Percentiles rank a stretch among this genome's conserved stretches.
These are phyloP conservation scores for Tetracladium marchalianum DNA, from an alignment of 495 filamentous ascomycete genomes.

Conservation along the genomic window DNA sequence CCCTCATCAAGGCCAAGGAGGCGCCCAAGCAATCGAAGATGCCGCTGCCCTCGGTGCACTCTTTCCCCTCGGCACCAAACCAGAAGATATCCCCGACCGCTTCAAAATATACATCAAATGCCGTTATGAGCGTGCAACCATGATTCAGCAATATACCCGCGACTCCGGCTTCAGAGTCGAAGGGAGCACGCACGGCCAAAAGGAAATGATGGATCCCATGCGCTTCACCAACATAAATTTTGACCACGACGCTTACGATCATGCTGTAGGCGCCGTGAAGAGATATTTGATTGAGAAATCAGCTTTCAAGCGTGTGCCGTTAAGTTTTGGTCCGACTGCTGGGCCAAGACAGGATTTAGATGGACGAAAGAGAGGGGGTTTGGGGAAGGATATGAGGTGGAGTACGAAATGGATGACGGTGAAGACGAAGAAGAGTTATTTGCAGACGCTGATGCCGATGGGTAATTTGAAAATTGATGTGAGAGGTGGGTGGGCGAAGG, in stretches of 20 bases:
- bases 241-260: conserved; percentile 41
- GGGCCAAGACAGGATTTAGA: conserved; percentile 34
- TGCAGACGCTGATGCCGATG: conserved; percentile 42
- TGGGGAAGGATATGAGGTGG: conserved; percentile 23
- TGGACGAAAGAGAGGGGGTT: background rate
- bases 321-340: conserved; percentile 44
- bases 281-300: background rate
- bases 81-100: conserved; percentile 31
- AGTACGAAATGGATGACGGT: conserved; percentile 42
- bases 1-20: conserved; percentile 17
- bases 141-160: conserved; percentile 44
- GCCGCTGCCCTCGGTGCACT: conserved; percentile 14
- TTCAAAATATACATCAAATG: conserved; percentile 42
- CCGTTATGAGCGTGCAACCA: conserved; percentile 40
- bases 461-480: conserved; percentile 32
- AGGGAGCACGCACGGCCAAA: conserved; percentile 1
- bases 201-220: conserved; percentile 6
- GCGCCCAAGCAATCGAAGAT: conserved; percentile 13
- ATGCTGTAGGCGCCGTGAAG: conserved; percentile 4
- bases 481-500: conserved; percentile 36
- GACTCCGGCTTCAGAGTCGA: conserved; percentile 21
- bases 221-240: conserved; percentile 42
- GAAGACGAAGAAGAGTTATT: conserved; percentile 41
- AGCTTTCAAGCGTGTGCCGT: conserved; percentile 20
- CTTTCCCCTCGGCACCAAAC: conserved; percentile 19